Conservation (phyloP, 345 rosid species). For the Leavenworthia alabamica region DNA sequence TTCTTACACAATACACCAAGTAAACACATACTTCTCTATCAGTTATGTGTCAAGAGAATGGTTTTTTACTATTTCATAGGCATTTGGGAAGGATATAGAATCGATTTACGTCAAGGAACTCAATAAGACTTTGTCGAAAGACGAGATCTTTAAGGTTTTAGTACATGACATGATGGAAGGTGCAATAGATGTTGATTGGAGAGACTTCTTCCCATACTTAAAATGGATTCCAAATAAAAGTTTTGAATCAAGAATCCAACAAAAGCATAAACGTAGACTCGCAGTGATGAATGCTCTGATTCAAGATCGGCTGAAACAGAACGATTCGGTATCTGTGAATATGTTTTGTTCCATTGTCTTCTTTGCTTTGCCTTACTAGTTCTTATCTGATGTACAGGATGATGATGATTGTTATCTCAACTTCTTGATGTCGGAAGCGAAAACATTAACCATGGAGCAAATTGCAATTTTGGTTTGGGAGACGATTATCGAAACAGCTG, state of each 20-base stretch:
- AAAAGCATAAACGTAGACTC: slow-evolving; percentile 43
- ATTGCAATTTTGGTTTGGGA: slow-evolving; percentile 68
- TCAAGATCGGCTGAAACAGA: slow-evolving; percentile 40
- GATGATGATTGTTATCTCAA: slow-evolving; percentile 49
- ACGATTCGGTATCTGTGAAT: slow-evolving; percentile 57
- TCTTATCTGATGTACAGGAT: slow-evolving; percentile 32
- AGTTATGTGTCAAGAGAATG: not conserved
- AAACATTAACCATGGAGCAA: slow-evolving; percentile 56
- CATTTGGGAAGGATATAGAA: slow-evolving; percentile 55
- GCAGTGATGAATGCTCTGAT: slow-evolving; percentile 64
- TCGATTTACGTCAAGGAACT: slow-evolving; percentile 67
- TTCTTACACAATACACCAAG: not conserved
- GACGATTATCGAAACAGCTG: slow-evolving; percentile 61
- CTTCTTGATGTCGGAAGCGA: slow-evolving; percentile 53
- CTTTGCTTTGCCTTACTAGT: not conserved
- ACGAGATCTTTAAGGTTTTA: slow-evolving; percentile 45
- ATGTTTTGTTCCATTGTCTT: not conserved
- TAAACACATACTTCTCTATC: not conserved
- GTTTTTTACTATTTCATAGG: slow-evolving; percentile 30
- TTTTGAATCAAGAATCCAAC: slow-evolving; percentile 46
- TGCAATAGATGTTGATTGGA: slow-evolving; percentile 84
- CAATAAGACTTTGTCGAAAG: slow-evolving; percentile 46
- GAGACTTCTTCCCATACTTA: slow-evolving; percentile 89
- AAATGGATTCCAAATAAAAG: slow-evolving; percentile 69
- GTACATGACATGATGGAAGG: slow-evolving; percentile 76